These are phyloP conservation scores for Chaetomium cochliodes DNA, from an alignment of 495 filamentous ascomycete genomes.

Conservation along the genomic window DNA sequence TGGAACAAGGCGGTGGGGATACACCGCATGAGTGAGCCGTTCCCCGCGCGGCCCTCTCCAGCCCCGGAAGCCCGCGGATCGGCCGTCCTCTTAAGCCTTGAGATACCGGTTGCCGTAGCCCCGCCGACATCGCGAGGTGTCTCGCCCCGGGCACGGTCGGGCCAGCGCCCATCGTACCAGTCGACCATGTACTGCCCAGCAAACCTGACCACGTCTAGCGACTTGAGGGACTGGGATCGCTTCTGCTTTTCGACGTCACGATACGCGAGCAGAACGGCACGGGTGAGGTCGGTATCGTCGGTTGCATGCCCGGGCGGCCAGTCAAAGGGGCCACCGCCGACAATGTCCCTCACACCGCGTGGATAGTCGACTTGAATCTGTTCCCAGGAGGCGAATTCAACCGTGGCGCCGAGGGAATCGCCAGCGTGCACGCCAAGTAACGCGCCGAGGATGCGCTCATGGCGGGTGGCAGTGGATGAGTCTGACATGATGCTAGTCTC, in stretches of 20 bases:
- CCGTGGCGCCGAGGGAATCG: slow-evolving; percentile 36
- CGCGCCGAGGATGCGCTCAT: slow-evolving; percentile 31
- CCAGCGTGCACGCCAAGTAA: slow-evolving; percentile 39
- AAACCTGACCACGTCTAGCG: slow-evolving; percentile 9
- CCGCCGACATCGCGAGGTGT: slow-evolving; percentile 29
- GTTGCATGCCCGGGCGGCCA: slow-evolving; percentile 32
- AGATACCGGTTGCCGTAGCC: slow-evolving; percentile 28
- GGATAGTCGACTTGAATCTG: slow-evolving; percentile 23
- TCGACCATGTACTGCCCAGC: slow-evolving; percentile 31
- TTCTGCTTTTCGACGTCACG: slow-evolving; percentile 14
- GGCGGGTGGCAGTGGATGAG: slow-evolving; percentile 10
- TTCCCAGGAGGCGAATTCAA: slow-evolving; percentile 34
- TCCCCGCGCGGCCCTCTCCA: slow-evolving; percentile 30
- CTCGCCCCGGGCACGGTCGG: slow-evolving; percentile 21
- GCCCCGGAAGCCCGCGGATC: slow-evolving; percentile 23
- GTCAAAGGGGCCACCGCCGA: slow-evolving; percentile 33
- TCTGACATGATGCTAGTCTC: slow-evolving; percentile 13
- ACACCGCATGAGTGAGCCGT: slow-evolving; percentile 35
- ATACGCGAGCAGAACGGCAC: slow-evolving; percentile 31
- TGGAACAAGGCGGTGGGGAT: slow-evolving; percentile 32
- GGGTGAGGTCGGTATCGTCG: slow-evolving; percentile 27
- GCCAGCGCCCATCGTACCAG: slow-evolving; percentile 34
- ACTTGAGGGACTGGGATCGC: neutral
- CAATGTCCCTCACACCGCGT: slow-evolving; percentile 28
- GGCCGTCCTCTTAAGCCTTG: slow-evolving; percentile 16